Evolutionary conservation across 1,284 basidiomycete genomes (phyloP).

Genomic region (Spongispora temasekensis): DNA sequence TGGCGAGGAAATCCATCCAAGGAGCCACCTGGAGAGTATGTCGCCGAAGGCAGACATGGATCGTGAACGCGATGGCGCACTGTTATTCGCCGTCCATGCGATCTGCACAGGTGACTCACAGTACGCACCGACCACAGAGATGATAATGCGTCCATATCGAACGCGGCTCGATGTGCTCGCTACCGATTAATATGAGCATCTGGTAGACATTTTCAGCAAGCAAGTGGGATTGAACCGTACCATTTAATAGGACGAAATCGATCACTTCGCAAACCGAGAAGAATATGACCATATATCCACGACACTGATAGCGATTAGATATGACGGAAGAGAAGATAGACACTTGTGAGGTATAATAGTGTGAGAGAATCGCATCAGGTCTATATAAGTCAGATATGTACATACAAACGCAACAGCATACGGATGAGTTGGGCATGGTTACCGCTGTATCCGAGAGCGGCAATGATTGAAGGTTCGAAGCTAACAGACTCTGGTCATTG

Average conservation of each 20-base stretch:
- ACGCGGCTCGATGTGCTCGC: constrained; percentile 33
- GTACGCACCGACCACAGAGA: constrained; percentile 50
- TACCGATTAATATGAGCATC: constrained; percentile 3
- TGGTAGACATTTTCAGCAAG: too few relatives aligned
- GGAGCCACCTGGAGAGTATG: constrained; percentile 58
- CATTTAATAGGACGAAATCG: constrained; percentile 53
- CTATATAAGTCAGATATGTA: constrained; percentile 17
- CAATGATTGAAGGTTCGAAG: constrained; percentile 56
- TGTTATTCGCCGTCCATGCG: constrained; percentile 61
- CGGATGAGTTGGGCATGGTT: constrained; percentile 49
- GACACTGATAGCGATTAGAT: constrained; percentile 46
- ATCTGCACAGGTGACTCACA: constrained; percentile 44
- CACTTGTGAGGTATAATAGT: not conserved
- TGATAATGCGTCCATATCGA: constrained; percentile 53
- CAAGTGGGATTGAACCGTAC: constrained; percentile 26
- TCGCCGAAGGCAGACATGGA: constrained; percentile 57
- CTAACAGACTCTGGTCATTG: constrained; percentile 23
- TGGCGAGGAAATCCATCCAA: constrained; percentile 44
- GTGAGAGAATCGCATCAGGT: not conserved
- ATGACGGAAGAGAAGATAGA: constrained; percentile 43
- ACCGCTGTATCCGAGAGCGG: constrained; percentile 45
- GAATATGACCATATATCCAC: constrained; percentile 41
- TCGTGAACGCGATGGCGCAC: constrained; percentile 53
- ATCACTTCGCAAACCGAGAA: constrained; percentile 39
- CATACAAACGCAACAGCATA: constrained; percentile 48